A percentile compares a stretch with the other conserved stretches of the same genome.
These are phyloP conservation scores for Psophocarpus tetragonolobus DNA, from an alignment of 306 rosid genomes.

Conservation along the genomic window DNA sequence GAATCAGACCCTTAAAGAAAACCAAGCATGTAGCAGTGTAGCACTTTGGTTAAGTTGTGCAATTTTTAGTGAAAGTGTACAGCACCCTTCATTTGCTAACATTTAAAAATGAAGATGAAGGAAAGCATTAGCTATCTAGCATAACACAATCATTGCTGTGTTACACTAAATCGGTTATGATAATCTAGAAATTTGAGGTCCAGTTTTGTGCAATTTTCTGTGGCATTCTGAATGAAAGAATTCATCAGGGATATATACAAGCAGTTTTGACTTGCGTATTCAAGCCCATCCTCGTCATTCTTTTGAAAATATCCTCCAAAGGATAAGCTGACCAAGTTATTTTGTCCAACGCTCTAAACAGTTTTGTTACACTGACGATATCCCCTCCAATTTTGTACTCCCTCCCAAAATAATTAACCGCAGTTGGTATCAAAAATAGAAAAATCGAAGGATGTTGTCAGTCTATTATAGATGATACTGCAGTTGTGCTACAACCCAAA, in stretches of 20 bases:
- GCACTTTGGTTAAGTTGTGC: neutral
- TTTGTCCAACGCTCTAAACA: neutral
- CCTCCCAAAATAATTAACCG: neutral
- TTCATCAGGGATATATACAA: neutral
- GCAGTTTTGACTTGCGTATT: neutral
- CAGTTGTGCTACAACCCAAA: neutral
- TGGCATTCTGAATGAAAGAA: neutral
- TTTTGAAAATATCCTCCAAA: neutral
- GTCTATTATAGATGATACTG: conserved; percentile 4
- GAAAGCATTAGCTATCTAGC: neutral
- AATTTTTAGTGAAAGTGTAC: conserved; percentile 3
- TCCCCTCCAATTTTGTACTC: neutral
- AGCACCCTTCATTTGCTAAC: neutral
- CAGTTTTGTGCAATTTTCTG: neutral
- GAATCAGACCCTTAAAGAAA: neutral
- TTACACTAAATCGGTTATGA: neutral
- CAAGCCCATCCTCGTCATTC: too few species aligned
- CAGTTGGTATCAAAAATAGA: conserved; percentile 2
- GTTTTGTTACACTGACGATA: neutral
- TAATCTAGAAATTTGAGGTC: conserved; percentile 8
- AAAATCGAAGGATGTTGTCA: neutral
- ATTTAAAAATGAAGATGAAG: neutral
- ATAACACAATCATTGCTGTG: neutral
- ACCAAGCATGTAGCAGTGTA: neutral
- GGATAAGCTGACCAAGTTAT: neutral